Conservation (phyloP, 495 filamentous ascomycete genomes). For the Alectoria sarmentosa region DNA sequence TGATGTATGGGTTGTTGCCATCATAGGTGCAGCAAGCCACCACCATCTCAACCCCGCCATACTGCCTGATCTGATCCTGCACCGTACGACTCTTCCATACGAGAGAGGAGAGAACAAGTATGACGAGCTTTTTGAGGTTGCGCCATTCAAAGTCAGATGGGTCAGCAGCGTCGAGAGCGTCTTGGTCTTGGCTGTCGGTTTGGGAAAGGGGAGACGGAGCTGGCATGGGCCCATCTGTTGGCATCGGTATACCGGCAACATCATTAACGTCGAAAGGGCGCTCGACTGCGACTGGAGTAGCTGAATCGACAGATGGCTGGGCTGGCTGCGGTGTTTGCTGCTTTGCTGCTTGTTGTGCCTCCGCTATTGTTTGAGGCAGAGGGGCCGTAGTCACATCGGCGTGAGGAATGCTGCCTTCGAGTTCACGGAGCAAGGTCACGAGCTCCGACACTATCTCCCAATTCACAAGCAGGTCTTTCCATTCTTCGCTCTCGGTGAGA, state of each 20-base stretch:
- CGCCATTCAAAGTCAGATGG: constrained; percentile 82
- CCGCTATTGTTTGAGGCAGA: constrained; percentile 23
- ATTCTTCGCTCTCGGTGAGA: constrained; percentile 66
- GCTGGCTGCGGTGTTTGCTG: constrained; percentile 20
- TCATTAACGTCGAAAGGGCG: constrained; percentile 46
- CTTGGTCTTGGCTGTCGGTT: constrained; percentile 39
- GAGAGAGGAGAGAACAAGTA: constrained; percentile 78
- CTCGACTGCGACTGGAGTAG: constrained; percentile 46
- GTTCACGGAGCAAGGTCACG: constrained; percentile 72
- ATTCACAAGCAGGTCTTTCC: constrained; percentile 66
- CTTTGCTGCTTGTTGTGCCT: constrained; percentile 26
- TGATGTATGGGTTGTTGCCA: constrained; percentile 80
- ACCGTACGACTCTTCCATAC: constrained; percentile 73
- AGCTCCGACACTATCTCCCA: constrained; percentile 87
- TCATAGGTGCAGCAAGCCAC: constrained; percentile 81
- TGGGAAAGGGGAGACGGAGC: constrained; percentile 29
- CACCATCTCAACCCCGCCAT: constrained; percentile 78
- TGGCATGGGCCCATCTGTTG: constrained; percentile 23
- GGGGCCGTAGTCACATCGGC: constrained; percentile 41
- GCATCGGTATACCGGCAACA: constrained; percentile 26
- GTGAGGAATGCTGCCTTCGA: constrained; percentile 79
- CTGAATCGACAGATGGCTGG: constrained; percentile 4
- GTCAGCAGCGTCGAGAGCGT: constrained; percentile 42
- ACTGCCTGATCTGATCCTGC: constrained; percentile 73
- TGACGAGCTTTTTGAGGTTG: constrained; percentile 85